Percentiles rank a stretch among this genome's conserved stretches.
These are phyloP conservation scores for Metschnikowia aberdeeniae DNA, from an alignment of 805 yeast species.

Conservation along the genomic window DNA sequence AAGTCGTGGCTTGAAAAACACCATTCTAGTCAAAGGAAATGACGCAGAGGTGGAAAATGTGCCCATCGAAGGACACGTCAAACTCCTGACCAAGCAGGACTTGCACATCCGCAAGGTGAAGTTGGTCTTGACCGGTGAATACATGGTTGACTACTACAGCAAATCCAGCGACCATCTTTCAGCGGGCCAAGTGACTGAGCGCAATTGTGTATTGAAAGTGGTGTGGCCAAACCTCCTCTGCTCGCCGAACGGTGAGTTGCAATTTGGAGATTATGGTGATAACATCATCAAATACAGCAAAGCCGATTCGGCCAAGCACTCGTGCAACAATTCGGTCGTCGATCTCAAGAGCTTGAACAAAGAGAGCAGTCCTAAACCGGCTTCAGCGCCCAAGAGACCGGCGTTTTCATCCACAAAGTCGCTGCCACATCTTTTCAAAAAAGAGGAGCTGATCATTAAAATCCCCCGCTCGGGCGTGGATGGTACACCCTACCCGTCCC, in stretches of 20 bases:
- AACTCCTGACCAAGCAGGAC: constrained; percentile 41
- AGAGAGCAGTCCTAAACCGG: constrained; percentile 8
- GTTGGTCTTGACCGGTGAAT: constrained; percentile 42
- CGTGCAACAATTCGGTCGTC: constrained; percentile 11
- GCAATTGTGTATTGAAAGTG: constrained; percentile 37
- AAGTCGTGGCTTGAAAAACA: constrained; percentile 39
- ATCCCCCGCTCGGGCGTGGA: constrained; percentile 37
- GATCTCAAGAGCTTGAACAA: constrained; percentile 9
- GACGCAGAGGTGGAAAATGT: constrained; percentile 43
- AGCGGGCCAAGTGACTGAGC: constrained; percentile 34
- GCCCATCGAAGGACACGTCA: constrained; percentile 45
- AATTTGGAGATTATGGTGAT: constrained; percentile 43
- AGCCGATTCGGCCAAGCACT: constrained; percentile 15
- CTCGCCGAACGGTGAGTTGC: constrained; percentile 33
- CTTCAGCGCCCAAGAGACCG: constrained; percentile 19
- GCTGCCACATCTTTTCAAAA: constrained; percentile 21
- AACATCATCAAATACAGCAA: constrained; percentile 20
- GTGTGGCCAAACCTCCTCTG: constrained; percentile 48
- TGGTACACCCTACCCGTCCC: constrained; percentile 34
- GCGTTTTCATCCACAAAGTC: constrained; percentile 28
- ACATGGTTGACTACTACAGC: constrained; percentile 38
- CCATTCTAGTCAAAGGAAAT: constrained; percentile 41
- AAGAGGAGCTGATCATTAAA: constrained; percentile 17
- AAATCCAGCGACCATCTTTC: constrained; percentile 26
- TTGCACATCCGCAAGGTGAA: constrained; percentile 36